Evolutionary conservation across 768 basidiomycete genomes (phyloP), one percentile per base, ranked within the genome.

Genomic region (Serendipita sp.): DNA sequence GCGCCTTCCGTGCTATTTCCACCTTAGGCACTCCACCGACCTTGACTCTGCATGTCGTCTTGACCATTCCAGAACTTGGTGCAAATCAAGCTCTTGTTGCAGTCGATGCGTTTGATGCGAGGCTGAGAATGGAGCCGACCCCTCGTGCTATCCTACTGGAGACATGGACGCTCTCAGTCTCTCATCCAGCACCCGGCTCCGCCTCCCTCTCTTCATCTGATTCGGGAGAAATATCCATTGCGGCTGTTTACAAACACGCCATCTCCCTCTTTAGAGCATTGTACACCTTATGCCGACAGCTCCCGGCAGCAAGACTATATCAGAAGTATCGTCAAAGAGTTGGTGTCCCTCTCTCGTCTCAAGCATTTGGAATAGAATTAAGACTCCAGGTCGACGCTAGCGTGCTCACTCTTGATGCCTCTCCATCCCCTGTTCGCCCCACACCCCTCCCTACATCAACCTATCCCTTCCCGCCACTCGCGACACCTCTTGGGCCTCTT

Each of bases 161-260:
- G 77, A 79, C 80, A 18, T 89, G 85, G 82, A 73, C 77, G 18
- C 77, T 90, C 66, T 73, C 70, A 45, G 83, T 85, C 69, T 44
- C 64, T 15, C 72, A 72, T 7, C 36, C 62, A 18, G 62, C 54
- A 66, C 18, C 52, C 30, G 48, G 46, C 15, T 63, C 36, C 64
- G 67, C 65, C 72, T 66, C 65, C 45, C 51, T 71, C 18, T 70
- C 70, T 38, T 52, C 71, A 13, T 68, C 65, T 11, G 46, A 67
- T 8, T 60, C 66, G 11, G 54, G 38, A 18, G 85, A 86, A 66
- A 77, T 86, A 44, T 81, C 84, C 13, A 82, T 85, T 41, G 80
- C 89, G 0, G 86, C 85, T 11, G 85, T 89, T 64, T 91, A 91
- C 80, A 91, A 91, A 73, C 85, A 90, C 69, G 83, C 85, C 41